phyloP scores from a whole-genome alignment of 2,329 filamentous ascomycete species.

The Bimuria novae-zelandiae region DNA sequence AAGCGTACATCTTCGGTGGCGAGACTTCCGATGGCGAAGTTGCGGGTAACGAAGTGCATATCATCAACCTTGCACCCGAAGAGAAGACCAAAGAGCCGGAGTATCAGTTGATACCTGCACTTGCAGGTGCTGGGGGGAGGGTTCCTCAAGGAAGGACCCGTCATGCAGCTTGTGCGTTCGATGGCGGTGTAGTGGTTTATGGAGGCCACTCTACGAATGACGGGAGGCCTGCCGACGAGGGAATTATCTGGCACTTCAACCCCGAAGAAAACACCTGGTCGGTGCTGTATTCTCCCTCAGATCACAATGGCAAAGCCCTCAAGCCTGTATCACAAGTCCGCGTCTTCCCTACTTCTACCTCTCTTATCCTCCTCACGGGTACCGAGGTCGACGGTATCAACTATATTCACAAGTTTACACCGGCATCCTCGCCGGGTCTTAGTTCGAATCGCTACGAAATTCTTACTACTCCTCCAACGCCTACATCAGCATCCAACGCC shows the following conservation, averaged over 20 bases:
- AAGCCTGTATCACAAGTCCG: slow-evolving; percentile 5
- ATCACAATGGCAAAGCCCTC: slow-evolving; percentile 10
- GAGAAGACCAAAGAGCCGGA: slow-evolving; percentile 41
- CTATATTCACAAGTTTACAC: slow-evolving; percentile 31
- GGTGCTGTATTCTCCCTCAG: slow-evolving; percentile 13
- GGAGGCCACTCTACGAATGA: slow-evolving; percentile 42
- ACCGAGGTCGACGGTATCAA: slow-evolving; percentile 26
- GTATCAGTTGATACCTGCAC: slow-evolving; percentile 50
- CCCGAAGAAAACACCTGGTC: slow-evolving; percentile 34
- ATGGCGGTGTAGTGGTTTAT: slow-evolving; percentile 47
- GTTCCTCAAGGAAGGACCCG: slow-evolving; percentile 44
- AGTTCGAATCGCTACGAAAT: slow-evolving; percentile 24
- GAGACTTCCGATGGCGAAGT: slow-evolving; percentile 41
- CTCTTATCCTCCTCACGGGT: slow-evolving; percentile 35
- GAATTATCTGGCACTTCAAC: slow-evolving; percentile 50
- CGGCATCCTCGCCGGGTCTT: slow-evolving; percentile 27
- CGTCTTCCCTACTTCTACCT: neutral
- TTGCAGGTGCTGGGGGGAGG: slow-evolving; percentile 33
- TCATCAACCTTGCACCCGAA: slow-evolving; percentile 41
- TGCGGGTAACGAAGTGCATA: slow-evolving; percentile 51
- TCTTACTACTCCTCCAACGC: slow-evolving; percentile 31
- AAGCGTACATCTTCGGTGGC: slow-evolving; percentile 53
- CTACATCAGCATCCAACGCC: slow-evolving; percentile 37
- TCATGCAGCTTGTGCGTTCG: slow-evolving; percentile 48
- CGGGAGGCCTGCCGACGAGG: slow-evolving; percentile 40